Evolutionary conservation across 2,329 filamentous ascomycete species (phyloP).

Genomic region (Cercospora citrullina): DNA sequence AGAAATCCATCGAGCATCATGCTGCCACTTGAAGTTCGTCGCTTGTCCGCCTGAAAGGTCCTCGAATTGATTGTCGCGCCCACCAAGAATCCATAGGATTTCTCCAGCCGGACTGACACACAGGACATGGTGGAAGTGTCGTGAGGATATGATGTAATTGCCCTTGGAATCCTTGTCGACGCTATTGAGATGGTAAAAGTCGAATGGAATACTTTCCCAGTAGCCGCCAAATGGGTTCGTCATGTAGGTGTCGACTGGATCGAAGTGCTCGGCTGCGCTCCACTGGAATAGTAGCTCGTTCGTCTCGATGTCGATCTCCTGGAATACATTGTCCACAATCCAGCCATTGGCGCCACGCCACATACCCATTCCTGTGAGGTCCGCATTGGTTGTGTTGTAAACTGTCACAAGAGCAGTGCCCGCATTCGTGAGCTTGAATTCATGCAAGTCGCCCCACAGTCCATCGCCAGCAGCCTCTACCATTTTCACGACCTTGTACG

Average conservation of each 20-base stretch:
- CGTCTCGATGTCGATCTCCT: slow-evolving; percentile 47
- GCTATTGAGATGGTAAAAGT: slow-evolving; percentile 57
- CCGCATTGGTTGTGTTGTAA: slow-evolving; percentile 41
- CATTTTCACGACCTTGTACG: slow-evolving; percentile 32
- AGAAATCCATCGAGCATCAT: slow-evolving; percentile 52
- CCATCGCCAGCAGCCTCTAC: slow-evolving; percentile 36
- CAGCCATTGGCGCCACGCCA: slow-evolving; percentile 39
- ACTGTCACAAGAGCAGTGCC: slow-evolving; percentile 48
- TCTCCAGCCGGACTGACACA: slow-evolving; percentile 48
- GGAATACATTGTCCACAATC: slow-evolving; percentile 48
- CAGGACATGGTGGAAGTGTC: slow-evolving; percentile 47
- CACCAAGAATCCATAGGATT: slow-evolving; percentile 55
- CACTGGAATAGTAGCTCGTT: slow-evolving; percentile 45
- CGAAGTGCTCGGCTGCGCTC: slow-evolving; percentile 42
- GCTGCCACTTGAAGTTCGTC: slow-evolving; percentile 54
- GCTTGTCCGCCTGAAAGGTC: slow-evolving; percentile 47
- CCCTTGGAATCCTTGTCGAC: slow-evolving; percentile 51
- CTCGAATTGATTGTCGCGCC: slow-evolving; percentile 47
- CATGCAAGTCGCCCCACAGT: slow-evolving; percentile 45
- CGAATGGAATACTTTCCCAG: slow-evolving; percentile 39
- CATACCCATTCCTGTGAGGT: slow-evolving; percentile 32
- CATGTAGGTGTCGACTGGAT: slow-evolving; percentile 34
- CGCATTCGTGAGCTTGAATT: slow-evolving; percentile 46
- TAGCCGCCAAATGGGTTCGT: slow-evolving; percentile 44
- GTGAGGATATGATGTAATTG: slow-evolving; percentile 52